Conservation (phyloP, 805 yeast species). For the Wickerhamiella lipophila region DNA sequence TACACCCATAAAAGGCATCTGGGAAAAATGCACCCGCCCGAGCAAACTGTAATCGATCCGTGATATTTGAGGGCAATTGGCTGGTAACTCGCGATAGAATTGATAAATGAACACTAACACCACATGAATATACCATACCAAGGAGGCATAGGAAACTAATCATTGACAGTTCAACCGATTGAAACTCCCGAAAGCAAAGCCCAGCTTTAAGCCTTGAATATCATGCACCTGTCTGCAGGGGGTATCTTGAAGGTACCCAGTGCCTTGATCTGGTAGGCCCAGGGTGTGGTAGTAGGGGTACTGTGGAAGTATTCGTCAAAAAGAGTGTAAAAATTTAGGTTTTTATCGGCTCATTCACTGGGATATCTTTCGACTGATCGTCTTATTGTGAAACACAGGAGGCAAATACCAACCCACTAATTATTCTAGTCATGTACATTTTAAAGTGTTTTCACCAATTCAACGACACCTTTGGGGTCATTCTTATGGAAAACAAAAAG, state of each 20-base stretch:
- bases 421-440: background rate
- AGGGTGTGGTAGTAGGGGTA: too few species aligned
- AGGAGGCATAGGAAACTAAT: background rate
- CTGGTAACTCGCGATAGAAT: conserved; percentile 18
- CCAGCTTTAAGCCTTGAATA: background rate
- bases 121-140: conserved; percentile 8
- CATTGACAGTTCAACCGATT: background rate
- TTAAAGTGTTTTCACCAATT: conserved; percentile 34
- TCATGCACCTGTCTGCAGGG: background rate
- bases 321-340: too few species aligned
- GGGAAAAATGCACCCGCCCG: conserved; percentile 58
- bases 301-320: too few species aligned
- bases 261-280: background rate
- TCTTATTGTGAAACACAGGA: too few species aligned
- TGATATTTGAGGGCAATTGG: conserved; percentile 29
- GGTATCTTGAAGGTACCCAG: background rate
- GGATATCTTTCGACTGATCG: too few species aligned
- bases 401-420: too few species aligned
- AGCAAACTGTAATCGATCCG: conserved; percentile 26
- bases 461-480: conserved; percentile 62
- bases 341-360: too few species aligned
- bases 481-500: conserved; percentile 84
- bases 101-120: conserved; percentile 19
- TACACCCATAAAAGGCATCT: conserved; percentile 53
- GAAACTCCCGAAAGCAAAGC: background rate